Base-by-base conservation (phyloP, 345 rosid genomes). In the Eucalyptus shirleyi region DNA sequence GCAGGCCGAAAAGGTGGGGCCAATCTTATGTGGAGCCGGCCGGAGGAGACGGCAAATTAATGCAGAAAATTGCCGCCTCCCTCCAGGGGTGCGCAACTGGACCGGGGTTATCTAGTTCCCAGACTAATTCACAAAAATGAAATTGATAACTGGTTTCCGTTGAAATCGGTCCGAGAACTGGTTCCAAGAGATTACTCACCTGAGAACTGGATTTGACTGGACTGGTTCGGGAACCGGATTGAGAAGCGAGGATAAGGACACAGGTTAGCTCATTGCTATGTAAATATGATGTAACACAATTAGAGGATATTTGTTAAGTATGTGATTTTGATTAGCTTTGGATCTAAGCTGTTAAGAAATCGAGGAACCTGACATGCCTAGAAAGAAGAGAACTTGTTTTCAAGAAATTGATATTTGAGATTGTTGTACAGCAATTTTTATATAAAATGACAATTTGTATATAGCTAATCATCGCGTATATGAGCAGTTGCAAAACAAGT, bases 101-200 rank as follows among this genome's bases (percentile, higher is more conserved):
- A 14, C 51, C 6, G 0, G 6, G 0, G 15, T 50, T 15, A 15
- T 2, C 18, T 1, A 5, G 7, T 1, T 50, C 3, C 6, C 1
- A 0, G 0, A 15, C 6, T 1, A 0, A 3, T 14, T 1, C 51
- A 50, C 7, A 50, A 5, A 50, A 50, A 14, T 0, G 3, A 0
- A 50, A 6, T 15, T 6, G 7, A 0, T 0, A 50, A 15, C 0
- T 0, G 0, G 0, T 50, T 50, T 2, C 0, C 1, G 3, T 50
- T 50, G 6, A 50, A 50, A 50, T 14, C 0, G 6, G 6, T 14
- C 3, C 0, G 6, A 0, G 0, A 50, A 14, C 1, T 0, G 0
- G 17, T 50, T 50, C 1, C 0, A 0, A 49, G 16, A 1, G 1
- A 13, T 49, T 49, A 49, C 50, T 1, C 16, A 49, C 6, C 0